phyloP scores from a whole-genome alignment of 2,329 filamentous ascomycete species.

The Trichoderma atrobrunneum region DNA sequence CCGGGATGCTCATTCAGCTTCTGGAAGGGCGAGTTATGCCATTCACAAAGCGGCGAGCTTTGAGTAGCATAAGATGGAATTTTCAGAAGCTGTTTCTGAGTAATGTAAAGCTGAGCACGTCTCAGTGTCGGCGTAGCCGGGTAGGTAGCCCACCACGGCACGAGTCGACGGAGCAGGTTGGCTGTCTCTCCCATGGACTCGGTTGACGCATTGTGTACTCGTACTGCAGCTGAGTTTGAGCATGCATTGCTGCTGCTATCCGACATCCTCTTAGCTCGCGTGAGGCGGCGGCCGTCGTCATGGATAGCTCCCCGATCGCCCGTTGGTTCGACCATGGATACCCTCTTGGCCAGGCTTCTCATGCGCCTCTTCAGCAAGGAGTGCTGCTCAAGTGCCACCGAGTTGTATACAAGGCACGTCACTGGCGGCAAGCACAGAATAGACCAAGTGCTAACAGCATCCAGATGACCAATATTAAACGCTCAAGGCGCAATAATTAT shows the following conservation, averaged over 20 bases:
- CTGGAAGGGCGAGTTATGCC: background rate
- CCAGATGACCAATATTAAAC: background rate
- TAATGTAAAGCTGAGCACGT: background rate
- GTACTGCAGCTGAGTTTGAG: background rate
- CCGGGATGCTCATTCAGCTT: background rate
- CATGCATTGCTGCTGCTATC: background rate
- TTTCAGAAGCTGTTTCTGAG: background rate
- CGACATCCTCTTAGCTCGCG: background rate
- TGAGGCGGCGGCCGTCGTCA: background rate
- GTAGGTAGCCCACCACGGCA: background rate
- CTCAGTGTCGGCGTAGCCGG: background rate
- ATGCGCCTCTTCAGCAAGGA: background rate
- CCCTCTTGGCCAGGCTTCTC: background rate
- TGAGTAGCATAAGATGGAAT: background rate
- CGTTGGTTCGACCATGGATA: background rate
- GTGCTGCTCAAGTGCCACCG: background rate
- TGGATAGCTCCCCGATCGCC: background rate
- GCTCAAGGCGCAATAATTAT: conserved; percentile 2
- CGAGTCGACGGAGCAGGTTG: background rate
- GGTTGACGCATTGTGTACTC: background rate
- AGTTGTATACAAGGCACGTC: background rate
- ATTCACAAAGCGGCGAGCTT: background rate
- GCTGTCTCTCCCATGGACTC: background rate
- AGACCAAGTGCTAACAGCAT: background rate
- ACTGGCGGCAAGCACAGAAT: background rate